Evolutionary conservation across 768 basidiomycete species (phyloP).

Genomic region (Tricholoma saponaceum): DNA sequence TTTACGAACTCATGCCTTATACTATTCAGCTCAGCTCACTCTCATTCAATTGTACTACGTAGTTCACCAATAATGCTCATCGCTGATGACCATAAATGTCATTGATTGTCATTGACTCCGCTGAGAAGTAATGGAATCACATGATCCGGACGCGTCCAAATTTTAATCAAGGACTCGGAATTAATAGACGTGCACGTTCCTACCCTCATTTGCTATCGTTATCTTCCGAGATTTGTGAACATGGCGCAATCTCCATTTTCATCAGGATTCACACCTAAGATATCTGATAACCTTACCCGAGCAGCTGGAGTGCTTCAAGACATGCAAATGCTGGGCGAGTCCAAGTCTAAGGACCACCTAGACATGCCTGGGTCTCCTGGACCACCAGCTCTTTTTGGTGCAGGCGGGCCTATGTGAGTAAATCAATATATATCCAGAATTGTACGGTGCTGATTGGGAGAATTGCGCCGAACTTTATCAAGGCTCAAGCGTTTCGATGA

Average conservation of each 20-base stretch:
- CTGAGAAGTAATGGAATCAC: constrained; percentile 10
- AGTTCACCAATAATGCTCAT: constrained; percentile 27
- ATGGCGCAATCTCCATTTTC: constrained; percentile 22
- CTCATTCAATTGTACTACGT: constrained; percentile 28
- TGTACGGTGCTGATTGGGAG: background rate
- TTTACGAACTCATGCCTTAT: constrained; percentile 19
- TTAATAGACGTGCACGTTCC: constrained; percentile 7
- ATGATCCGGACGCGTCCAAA: constrained; percentile 6
- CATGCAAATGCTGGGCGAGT: constrained; percentile 39
- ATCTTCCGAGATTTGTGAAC: constrained; percentile 5
- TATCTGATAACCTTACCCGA: constrained; percentile 43
- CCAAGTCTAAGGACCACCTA: constrained; percentile 20
- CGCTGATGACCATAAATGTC: constrained; percentile 11
- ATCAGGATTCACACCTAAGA: constrained; percentile 26
- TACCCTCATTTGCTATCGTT: constrained; percentile 10
- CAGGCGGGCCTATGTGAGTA: constrained; percentile 70
- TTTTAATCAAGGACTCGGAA: background rate
- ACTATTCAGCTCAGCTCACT: constrained; percentile 18
- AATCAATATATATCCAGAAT: background rate
- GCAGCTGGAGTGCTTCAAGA: constrained; percentile 50
- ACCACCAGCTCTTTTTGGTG: constrained; percentile 60
- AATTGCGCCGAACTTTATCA: background rate
- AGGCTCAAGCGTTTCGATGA: constrained; percentile 82
- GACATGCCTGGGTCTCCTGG: constrained; percentile 33
- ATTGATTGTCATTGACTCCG: too few species aligned